A percentile compares a stretch with the other conserved stretches of the same genome.
Conservation (phyloP, 495 filamentous ascomycete species). For the Xylaria telfairii region DNA sequence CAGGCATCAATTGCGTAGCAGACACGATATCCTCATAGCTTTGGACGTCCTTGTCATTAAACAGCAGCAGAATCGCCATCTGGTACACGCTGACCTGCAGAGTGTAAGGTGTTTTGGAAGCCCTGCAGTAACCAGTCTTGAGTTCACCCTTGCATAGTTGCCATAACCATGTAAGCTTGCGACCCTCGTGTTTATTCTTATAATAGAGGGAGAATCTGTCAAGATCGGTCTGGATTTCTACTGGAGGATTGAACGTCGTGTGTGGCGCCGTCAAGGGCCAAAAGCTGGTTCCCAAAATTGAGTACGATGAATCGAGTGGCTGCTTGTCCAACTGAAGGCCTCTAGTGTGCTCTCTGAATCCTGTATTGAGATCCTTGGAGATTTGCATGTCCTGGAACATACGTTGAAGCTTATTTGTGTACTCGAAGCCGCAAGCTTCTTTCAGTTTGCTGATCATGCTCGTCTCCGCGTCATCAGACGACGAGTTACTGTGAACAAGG, state of each 20-base stretch:
- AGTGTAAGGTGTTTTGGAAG: constrained; percentile 88
- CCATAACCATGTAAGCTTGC: constrained; percentile 98
- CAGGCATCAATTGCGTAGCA: constrained; percentile 76
- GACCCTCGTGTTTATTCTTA: constrained; percentile 91
- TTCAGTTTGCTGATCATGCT: constrained; percentile 99
- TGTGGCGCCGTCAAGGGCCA: constrained; percentile 90
- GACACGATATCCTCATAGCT: constrained; percentile 85
- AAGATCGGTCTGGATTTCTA: constrained; percentile 82
- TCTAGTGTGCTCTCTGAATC: constrained; percentile 67
- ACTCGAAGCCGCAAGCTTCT: constrained; percentile 97
- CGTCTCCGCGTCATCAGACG: constrained; percentile 95
- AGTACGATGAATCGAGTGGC: constrained; percentile 78
- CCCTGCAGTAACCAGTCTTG: constrained; percentile 89
- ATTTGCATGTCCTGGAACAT: constrained; percentile 99
- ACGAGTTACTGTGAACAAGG: constrained; percentile 90
- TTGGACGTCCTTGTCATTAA: constrained; percentile 88
- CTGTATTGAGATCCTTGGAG: constrained; percentile 91
- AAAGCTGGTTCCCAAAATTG: constrained; percentile 94
- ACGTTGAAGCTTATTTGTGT: constrained; percentile 98
- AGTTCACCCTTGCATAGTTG: constrained; percentile 97
- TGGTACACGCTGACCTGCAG: constrained; percentile 97
- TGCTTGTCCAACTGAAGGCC: constrained; percentile 55
- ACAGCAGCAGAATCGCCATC: constrained; percentile 95
- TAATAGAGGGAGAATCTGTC: constrained; percentile 92
- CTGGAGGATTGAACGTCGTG: constrained; percentile 84